phyloP scores from a whole-genome alignment of 2,329 filamentous ascomycete genomes.

The Thelonectria olida region DNA sequence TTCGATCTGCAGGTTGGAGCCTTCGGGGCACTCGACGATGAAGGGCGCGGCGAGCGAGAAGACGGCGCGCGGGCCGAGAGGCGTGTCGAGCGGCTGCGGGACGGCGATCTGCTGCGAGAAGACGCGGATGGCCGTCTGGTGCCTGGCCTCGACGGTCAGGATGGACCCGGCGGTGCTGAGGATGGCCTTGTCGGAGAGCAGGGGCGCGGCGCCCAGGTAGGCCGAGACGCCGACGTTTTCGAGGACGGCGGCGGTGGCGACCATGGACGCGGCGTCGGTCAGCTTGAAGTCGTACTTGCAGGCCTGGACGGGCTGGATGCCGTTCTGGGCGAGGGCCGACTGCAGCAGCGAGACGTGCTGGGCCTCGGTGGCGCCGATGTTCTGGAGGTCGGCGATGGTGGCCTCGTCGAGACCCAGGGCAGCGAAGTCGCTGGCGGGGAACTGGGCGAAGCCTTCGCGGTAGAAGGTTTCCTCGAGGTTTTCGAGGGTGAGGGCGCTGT shows the following conservation, averaged over 20 bases:
- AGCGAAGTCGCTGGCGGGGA: constrained; percentile 70
- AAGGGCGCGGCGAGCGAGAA: constrained; percentile 79
- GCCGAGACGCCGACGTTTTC: constrained; percentile 80
- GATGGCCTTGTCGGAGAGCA: constrained; percentile 67
- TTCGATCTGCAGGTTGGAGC: constrained; percentile 67
- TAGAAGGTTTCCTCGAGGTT: constrained; percentile 80
- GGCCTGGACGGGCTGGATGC: constrained; percentile 71
- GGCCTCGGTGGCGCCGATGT: constrained; percentile 70
- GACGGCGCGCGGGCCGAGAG: constrained; percentile 73
- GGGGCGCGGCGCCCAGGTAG: constrained; percentile 75
- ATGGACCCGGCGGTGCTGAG: constrained; percentile 75
- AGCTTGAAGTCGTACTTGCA: constrained; percentile 83
- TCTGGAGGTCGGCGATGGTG: constrained; percentile 60
- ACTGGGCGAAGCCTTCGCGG: constrained; percentile 73
- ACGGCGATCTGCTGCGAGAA: constrained; percentile 67
- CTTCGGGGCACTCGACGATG: constrained; percentile 74
- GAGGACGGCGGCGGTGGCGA: constrained; percentile 74
- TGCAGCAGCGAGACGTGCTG: constrained; percentile 54
- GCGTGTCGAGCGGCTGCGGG: constrained; percentile 75
- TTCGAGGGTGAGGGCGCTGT: constrained; percentile 73
- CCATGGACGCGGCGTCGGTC: constrained; percentile 71
- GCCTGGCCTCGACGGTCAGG: constrained; percentile 76
- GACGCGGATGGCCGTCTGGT: constrained; percentile 76
- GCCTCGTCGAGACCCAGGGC: constrained; percentile 51
- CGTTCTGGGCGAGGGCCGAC: constrained; percentile 59